Evolutionary conservation across 768 basidiomycete genomes (phyloP).

Genomic region (Tremella mesenterica): DNA sequence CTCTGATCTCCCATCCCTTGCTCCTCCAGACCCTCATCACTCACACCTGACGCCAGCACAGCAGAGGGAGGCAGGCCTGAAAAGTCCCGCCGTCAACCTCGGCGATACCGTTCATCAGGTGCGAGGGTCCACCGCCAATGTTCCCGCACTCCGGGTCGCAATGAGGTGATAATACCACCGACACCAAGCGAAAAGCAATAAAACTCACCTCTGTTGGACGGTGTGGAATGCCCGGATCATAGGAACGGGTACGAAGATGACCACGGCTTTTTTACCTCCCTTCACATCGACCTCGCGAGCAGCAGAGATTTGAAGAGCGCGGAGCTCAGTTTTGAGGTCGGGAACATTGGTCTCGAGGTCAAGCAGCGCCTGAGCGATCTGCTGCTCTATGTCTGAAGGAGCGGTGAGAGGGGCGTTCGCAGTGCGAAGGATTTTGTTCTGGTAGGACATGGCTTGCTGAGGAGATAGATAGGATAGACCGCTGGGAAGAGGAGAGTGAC

Average conservation of each 20-base stretch:
- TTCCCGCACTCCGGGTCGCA: not conserved
- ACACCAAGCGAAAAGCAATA: not conserved
- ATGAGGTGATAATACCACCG: not conserved
- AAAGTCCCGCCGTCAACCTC: slow-evolving; percentile 44
- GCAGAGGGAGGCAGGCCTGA: slow-evolving; percentile 42
- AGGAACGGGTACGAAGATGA: slow-evolving; percentile 94
- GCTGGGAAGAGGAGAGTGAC: not conserved
- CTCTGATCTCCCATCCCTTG: not conserved
- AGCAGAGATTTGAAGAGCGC: slow-evolving; percentile 91
- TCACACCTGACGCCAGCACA: not conserved
- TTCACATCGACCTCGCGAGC: slow-evolving; percentile 98
- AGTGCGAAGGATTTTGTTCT: slow-evolving; percentile 79
- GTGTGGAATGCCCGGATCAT: slow-evolving; percentile 98
- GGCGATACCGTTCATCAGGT: not conserved
- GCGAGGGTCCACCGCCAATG: not conserved
- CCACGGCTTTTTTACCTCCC: slow-evolving; percentile 98
- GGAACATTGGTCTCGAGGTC: slow-evolving; percentile 98
- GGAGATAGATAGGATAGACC: slow-evolving; percentile 1
- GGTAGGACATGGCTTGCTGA: slow-evolving; percentile 29
- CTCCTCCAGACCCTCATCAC: not conserved
- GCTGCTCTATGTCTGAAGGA: slow-evolving; percentile 92
- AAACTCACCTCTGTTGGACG: slow-evolving; percentile 77
- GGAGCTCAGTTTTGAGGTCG: slow-evolving; percentile 94
- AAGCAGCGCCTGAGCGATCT: slow-evolving; percentile 88
- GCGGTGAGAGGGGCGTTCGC: slow-evolving; percentile 87